Evolutionary conservation across 1,139 yeast genomes (phyloP).

Genomic region (Scheffersomyces lignicola): DNA sequence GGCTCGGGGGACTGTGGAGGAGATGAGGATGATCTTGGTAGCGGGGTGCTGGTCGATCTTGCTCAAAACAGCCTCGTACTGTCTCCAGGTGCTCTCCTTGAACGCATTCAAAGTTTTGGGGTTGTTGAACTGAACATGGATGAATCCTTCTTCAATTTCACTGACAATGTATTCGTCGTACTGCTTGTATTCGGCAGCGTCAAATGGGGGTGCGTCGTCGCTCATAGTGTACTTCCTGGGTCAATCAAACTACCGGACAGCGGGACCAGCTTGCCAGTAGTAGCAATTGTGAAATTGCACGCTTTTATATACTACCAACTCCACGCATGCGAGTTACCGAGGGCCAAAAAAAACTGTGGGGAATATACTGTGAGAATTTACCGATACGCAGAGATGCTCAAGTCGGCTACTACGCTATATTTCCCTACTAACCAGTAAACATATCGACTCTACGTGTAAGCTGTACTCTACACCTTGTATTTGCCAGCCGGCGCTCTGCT

Average conservation of each 20-base stretch:
- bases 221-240: no score
- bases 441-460: no score
- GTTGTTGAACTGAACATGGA: conserved; percentile 64
- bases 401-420: no score
- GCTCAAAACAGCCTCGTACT: conserved; percentile 51
- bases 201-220: conserved; percentile 13
- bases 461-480: conserved; percentile 32
- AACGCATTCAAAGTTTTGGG: conserved; percentile 65
- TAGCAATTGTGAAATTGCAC: no score
- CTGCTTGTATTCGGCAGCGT: conserved; percentile 28
- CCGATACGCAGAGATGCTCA: no score
- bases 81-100: conserved; percentile 52
- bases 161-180: conserved; percentile 41
- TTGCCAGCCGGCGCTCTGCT: conserved; percentile 36
- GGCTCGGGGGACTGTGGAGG: conserved; percentile 56
- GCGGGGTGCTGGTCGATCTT: conserved; percentile 45
- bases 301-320: no score
- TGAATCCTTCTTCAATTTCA: conserved; percentile 48
- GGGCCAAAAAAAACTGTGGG: conserved; percentile 4
- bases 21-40: conserved; percentile 53
- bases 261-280: no score
- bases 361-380: no score
- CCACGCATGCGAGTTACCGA: conserved; percentile 3
- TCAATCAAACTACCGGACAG: no score
- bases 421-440: no score